Percentiles rank a stretch among this genome's conserved stretches.
Evolutionary conservation across 2,329 filamentous ascomycete species (phyloP).

Genomic region (Aspergillus sp.): DNA sequence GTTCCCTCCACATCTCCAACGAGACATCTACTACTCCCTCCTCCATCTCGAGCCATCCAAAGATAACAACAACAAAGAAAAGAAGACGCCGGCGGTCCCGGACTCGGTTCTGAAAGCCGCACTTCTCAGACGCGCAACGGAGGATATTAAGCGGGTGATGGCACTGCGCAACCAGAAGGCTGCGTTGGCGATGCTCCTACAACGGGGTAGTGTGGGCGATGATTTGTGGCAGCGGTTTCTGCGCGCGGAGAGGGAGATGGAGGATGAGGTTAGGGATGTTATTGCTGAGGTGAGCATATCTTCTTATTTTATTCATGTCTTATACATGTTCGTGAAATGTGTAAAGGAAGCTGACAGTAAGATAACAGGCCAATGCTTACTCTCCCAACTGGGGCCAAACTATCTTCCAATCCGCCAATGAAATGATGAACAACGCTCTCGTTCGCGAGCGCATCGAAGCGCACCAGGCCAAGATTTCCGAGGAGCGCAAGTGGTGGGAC

Average conservation of each 20-base stretch:
- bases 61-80: conserved; percentile 49
- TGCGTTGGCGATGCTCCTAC: conserved; percentile 71
- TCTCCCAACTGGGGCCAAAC: conserved; percentile 80
- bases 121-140: conserved; percentile 76
- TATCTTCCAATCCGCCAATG: conserved; percentile 96
- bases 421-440: conserved; percentile 78
- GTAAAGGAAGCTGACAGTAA: background rate
- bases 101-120: conserved; percentile 82
- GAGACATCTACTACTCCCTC: conserved; percentile 89
- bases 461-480: conserved; percentile 59
- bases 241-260: conserved; percentile 93
- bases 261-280: conserved; percentile 89
- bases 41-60: conserved; percentile 61
- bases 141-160: conserved; percentile 88
- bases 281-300: conserved; percentile 65
- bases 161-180: conserved; percentile 82
- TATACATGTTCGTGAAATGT: background rate
- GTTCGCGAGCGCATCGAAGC: conserved; percentile 68
- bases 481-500: conserved; percentile 90
- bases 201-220: conserved; percentile 88
- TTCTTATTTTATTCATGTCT: conserved; percentile 1
- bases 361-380: conserved; percentile 73
- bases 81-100: conserved; percentile 64
- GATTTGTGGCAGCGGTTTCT: conserved; percentile 90
- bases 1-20: conserved; percentile 84